Evolutionary conservation across 805 yeast genomes (phyloP).

Genomic region (Schwanniomyces vanrijiae): DNA sequence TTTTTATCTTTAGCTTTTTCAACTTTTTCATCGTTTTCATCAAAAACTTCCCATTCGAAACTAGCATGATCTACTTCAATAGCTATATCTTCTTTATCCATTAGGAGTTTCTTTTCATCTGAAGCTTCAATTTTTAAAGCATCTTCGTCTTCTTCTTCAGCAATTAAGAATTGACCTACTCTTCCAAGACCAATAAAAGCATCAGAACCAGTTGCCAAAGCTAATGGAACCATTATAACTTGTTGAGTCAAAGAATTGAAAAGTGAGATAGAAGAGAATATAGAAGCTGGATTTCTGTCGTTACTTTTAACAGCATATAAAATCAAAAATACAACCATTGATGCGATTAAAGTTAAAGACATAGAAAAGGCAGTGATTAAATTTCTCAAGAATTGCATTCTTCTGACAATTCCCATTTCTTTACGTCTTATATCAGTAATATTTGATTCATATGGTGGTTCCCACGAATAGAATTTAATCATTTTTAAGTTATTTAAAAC

Average conservation of each 20-base stretch:
- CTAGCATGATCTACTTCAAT: slow-evolving; percentile 21
- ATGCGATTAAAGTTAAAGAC: slow-evolving; percentile 67
- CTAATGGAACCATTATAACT: slow-evolving; percentile 68
- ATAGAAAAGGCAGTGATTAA: slow-evolving; percentile 62
- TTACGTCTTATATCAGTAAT: slow-evolving; percentile 54
- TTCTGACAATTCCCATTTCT: slow-evolving; percentile 63
- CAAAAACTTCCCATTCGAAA: slow-evolving; percentile 32
- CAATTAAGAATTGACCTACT: slow-evolving; percentile 52
- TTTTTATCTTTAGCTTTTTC: not conserved
- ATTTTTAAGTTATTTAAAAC: slow-evolving; percentile 73
- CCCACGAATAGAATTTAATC: slow-evolving; percentile 92
- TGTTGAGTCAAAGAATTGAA: slow-evolving; percentile 63
- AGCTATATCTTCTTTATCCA: slow-evolving; percentile 24
- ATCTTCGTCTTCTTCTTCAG: slow-evolving; percentile 40
- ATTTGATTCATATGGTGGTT: slow-evolving; percentile 64
- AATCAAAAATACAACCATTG: slow-evolving; percentile 54
- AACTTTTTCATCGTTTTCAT: slow-evolving; percentile 2
- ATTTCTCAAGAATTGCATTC: slow-evolving; percentile 66
- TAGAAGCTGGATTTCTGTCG: slow-evolving; percentile 53
- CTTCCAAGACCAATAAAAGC: slow-evolving; percentile 62
- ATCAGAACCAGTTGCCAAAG: slow-evolving; percentile 67
- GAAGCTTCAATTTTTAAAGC: slow-evolving; percentile 26
- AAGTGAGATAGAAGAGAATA: slow-evolving; percentile 69
- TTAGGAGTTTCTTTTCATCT: slow-evolving; percentile 17
- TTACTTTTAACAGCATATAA: slow-evolving; percentile 30